Evolutionary conservation across 495 filamentous ascomycete species (phyloP).

Genomic region (Neurospora sp.): DNA sequence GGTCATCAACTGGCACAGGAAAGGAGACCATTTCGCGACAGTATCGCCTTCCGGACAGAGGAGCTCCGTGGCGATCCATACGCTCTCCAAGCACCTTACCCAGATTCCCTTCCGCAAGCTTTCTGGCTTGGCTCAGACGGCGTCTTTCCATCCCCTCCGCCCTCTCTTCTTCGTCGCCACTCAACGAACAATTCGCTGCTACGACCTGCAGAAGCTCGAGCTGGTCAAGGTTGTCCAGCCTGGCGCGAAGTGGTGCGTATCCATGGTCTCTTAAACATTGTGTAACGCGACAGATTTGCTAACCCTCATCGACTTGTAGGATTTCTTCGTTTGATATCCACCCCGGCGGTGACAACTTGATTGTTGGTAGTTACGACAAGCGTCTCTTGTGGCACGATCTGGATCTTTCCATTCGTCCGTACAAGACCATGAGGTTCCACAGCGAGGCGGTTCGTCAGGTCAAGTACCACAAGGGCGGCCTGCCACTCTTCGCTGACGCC

Average conservation of each 20-base stretch:
- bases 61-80: conserved; percentile 89
- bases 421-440: conserved; percentile 94
- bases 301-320: conserved; percentile 39
- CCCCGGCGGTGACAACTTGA: conserved; percentile 83
- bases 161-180: conserved; percentile 95
- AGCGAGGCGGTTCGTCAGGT: conserved; percentile 80
- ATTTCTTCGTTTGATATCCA: conserved; percentile 91
- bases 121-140: conserved; percentile 74
- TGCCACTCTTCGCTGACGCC: conserved; percentile 86
- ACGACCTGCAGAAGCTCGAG: conserved; percentile 82
- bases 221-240: conserved; percentile 86
- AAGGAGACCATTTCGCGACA: conserved; percentile 89
- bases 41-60: conserved; percentile 70
- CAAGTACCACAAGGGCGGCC: conserved; percentile 68
- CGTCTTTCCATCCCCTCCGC: conserved; percentile 85
- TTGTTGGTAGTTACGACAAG: conserved; percentile 88
- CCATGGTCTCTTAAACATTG: background rate
- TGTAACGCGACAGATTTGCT: background rate
- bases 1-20: conserved; percentile 88
- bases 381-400: conserved; percentile 95
- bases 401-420: conserved; percentile 78
- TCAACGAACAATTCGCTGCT: conserved; percentile 79
- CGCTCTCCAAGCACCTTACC: conserved; percentile 83
- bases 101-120: conserved; percentile 90
- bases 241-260: conserved; percentile 52